Evolutionary conservation across 768 basidiomycete genomes (phyloP).

Genomic region (Mycena galericulata): DNA sequence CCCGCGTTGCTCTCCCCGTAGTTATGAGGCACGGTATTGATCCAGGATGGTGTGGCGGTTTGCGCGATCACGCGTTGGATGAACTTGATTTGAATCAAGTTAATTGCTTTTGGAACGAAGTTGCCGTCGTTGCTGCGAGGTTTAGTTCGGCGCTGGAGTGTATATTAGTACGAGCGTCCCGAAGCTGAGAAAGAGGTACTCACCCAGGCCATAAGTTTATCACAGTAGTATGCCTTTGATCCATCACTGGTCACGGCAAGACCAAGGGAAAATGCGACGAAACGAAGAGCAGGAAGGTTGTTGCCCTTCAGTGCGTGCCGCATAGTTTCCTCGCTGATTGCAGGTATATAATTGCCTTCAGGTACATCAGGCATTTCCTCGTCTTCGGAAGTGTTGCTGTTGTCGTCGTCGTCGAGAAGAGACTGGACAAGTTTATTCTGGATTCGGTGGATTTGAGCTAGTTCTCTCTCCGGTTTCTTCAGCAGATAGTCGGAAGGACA

Average conservation of each 20-base stretch:
- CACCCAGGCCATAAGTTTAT: slow-evolving; percentile 9
- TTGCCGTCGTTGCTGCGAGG: slow-evolving; percentile 9
- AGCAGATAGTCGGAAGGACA: slow-evolving; percentile 13
- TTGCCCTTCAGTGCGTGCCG: no score
- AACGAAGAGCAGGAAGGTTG: no score
- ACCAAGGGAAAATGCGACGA: no score
- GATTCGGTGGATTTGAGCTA: not conserved
- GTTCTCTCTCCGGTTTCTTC: slow-evolving; percentile 1
- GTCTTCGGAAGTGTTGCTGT: not conserved
- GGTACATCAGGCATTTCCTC: slow-evolving; percentile 13
- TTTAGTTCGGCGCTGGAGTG: slow-evolving; percentile 14
- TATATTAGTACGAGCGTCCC: not conserved
- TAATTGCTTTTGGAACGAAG: slow-evolving; percentile 23
- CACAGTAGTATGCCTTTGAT: not conserved
- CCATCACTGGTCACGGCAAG: no score
- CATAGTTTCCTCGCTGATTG: slow-evolving; percentile 6
- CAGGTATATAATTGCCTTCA: slow-evolving; percentile 7
- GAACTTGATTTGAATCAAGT: slow-evolving; percentile 22
- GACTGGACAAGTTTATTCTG: slow-evolving; percentile 16
- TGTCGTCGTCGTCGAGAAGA: not conserved
- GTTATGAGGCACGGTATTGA: slow-evolving; percentile 42
- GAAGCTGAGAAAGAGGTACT: slow-evolving; percentile 1
- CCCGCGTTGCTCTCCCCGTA: slow-evolving; percentile 44
- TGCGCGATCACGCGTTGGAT: slow-evolving; percentile 40
- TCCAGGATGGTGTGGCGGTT: slow-evolving; percentile 41